phyloP scores from a whole-genome alignment of 352 stramenopile species.

The Globisporangium cederbergense region DNA sequence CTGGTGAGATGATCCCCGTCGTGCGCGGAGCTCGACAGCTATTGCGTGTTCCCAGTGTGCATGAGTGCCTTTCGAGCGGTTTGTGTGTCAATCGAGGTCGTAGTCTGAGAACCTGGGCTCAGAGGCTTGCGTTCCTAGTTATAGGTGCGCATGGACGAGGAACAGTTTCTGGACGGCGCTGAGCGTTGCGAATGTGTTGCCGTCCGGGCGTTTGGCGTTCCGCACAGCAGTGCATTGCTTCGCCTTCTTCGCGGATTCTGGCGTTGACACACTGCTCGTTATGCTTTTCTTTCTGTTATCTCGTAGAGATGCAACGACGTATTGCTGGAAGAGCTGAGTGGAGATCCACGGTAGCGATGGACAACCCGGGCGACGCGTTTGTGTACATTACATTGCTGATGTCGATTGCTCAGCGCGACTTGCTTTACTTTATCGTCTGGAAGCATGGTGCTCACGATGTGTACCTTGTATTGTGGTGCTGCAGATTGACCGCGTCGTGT shows the following conservation, averaged over 20 bases:
- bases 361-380: no score
- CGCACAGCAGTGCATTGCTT: slow-evolving; percentile 17
- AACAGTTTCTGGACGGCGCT: slow-evolving; percentile 42
- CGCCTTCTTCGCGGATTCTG: neutral
- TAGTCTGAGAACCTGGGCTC: neutral
- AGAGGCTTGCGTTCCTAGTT: neutral
- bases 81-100: neutral
- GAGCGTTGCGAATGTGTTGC: slow-evolving; percentile 33
- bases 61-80: slow-evolving; percentile 17
- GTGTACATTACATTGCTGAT: no score
- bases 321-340: slow-evolving; percentile 14
- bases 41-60: slow-evolving; percentile 28
- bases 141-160: slow-evolving; percentile 22
- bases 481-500: no score
- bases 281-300: neutral
- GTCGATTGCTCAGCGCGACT: no score
- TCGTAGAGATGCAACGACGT: slow-evolving; percentile 15
- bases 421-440: no score
- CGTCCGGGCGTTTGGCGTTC: slow-evolving; percentile 27
- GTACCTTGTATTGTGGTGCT: no score
- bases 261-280: neutral
- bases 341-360: slow-evolving; percentile 11
- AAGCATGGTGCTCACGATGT: no score
- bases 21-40: no score
- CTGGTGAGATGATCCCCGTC: no score